phyloP scores from a whole-genome alignment of 805 yeast species.

The Myxozyma mucilagina region DNA sequence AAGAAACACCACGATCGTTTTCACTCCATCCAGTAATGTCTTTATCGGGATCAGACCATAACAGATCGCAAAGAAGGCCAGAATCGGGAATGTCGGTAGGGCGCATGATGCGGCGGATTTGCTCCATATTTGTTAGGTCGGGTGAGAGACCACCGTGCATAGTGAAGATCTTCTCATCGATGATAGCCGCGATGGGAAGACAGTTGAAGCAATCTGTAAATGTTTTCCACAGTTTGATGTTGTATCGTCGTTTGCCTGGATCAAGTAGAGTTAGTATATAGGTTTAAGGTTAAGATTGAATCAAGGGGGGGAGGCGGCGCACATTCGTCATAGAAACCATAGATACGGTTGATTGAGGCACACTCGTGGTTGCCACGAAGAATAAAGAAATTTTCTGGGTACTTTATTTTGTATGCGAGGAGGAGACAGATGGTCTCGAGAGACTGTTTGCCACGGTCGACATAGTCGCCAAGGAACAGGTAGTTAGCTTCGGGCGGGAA shows the following conservation, averaged over 20 bases:
- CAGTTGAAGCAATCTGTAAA: slow-evolving; percentile 98
- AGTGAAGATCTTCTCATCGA: slow-evolving; percentile 95
- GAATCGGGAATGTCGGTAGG: slow-evolving; percentile 99
- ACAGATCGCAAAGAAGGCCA: slow-evolving; percentile 90
- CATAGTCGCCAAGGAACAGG: slow-evolving; percentile 93
- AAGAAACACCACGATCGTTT: slow-evolving; percentile 97
- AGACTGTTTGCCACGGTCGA: slow-evolving; percentile 97
- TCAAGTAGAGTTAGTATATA: neutral
- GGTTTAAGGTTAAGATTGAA: neutral
- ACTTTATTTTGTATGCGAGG: slow-evolving; percentile 94
- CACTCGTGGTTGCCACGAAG: slow-evolving; percentile 98
- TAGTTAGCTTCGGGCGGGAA: slow-evolving; percentile 99
- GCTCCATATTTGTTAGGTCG: slow-evolving; percentile 96
- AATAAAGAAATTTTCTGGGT: slow-evolving; percentile 96
- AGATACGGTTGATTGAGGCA: slow-evolving; percentile 96
- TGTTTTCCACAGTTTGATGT: slow-evolving; percentile 97
- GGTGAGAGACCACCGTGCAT: slow-evolving; percentile 99
- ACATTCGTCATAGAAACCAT: slow-evolving; percentile 98
- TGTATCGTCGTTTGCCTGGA: slow-evolving; percentile 79
- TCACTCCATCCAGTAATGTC: slow-evolving; percentile 99
- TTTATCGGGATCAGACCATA: slow-evolving; percentile 99
- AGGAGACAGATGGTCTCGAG: slow-evolving; percentile 92
- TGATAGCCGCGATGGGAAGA: slow-evolving; percentile 96
- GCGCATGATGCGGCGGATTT: slow-evolving; percentile 97
- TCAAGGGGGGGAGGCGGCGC: neutral